Evolutionary conservation across 2,329 filamentous ascomycete species (phyloP).

Genomic region (Reticulascus tulasneorum): DNA sequence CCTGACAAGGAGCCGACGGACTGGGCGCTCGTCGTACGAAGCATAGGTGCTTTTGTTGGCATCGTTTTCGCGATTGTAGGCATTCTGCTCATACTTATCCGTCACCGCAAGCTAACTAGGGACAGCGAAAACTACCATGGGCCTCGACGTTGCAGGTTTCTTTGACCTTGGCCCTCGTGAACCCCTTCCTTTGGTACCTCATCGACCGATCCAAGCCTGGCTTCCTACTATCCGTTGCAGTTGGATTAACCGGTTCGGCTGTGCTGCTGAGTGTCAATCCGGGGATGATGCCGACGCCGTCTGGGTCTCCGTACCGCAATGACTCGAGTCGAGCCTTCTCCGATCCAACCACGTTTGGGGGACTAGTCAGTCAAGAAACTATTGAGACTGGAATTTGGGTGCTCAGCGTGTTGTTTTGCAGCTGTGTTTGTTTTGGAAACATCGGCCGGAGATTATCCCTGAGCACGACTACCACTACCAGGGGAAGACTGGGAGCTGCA

Average conservation of each 20-base stretch:
- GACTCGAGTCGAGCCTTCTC: slow-evolving; percentile 14
- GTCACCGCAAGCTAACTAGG: slow-evolving; percentile 2
- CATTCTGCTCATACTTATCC: neutral
- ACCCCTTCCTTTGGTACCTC: slow-evolving; percentile 93
- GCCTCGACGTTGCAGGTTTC: slow-evolving; percentile 92
- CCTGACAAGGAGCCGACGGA: slow-evolving; percentile 47
- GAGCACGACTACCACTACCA: slow-evolving; percentile 35
- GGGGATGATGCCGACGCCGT: slow-evolving; percentile 69
- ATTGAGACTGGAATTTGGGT: slow-evolving; percentile 82
- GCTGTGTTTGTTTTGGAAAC: slow-evolving; percentile 92
- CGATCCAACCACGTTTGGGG: slow-evolving; percentile 40
- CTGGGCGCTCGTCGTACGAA: slow-evolving; percentile 65
- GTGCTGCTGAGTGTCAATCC: slow-evolving; percentile 73
- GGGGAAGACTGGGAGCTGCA: slow-evolving; percentile 43
- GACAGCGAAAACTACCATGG: slow-evolving; percentile 83
- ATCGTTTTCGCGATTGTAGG: slow-evolving; percentile 73
- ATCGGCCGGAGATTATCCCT: slow-evolving; percentile 78
- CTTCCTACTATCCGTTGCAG: slow-evolving; percentile 70
- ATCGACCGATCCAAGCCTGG: slow-evolving; percentile 87
- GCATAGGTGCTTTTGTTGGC: slow-evolving; percentile 57
- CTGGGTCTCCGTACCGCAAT: slow-evolving; percentile 31
- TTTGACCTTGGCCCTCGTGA: slow-evolving; percentile 81
- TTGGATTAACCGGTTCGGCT: slow-evolving; percentile 71
- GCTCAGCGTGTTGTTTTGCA: slow-evolving; percentile 89
- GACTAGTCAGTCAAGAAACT: slow-evolving; percentile 57